Evolutionary conservation across 805 yeast species (phyloP).

Genomic region (Ogataea pini): DNA sequence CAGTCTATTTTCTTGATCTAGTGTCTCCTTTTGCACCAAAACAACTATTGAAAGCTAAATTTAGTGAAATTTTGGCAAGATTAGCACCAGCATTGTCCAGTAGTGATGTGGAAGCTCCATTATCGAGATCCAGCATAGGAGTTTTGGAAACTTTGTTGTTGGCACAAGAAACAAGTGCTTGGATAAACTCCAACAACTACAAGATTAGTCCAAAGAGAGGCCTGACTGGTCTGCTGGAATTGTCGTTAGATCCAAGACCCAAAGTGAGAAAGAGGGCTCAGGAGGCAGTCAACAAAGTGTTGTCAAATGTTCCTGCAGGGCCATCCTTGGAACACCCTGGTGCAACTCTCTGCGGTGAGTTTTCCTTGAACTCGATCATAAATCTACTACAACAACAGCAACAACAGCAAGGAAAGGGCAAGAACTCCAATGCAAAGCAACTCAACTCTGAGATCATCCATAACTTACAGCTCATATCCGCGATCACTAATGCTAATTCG

Average conservation of each 20-base stretch:
- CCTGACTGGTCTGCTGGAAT: conserved; percentile 70
- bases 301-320: conserved; percentile 70
- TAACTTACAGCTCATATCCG: conserved; percentile 69
- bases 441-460: conserved; percentile 65
- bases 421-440: conserved; percentile 43
- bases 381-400: conserved; percentile 42
- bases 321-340: conserved; percentile 81
- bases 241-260: conserved; percentile 86
- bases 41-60: conserved; percentile 67
- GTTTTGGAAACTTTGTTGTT: conserved; percentile 75
- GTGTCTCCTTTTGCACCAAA: conserved; percentile 74
- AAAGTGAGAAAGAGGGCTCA: conserved; percentile 94
- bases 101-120: conserved; percentile 72
- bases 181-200: conserved; percentile 59
- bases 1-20: conserved; percentile 80
- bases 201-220: conserved; percentile 79
- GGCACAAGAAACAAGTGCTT: conserved; percentile 78
- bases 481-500: conserved; percentile 70
- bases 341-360: conserved; percentile 65
- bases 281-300: conserved; percentile 73
- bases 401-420: conserved; percentile 34
- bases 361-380: conserved; percentile 58
- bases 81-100: conserved; percentile 79
- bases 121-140: conserved; percentile 81
- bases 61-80: conserved; percentile 73